Conservation (phyloP, 2,329 filamentous ascomycete genomes). For the Penicillium aurantiogriseum region DNA sequence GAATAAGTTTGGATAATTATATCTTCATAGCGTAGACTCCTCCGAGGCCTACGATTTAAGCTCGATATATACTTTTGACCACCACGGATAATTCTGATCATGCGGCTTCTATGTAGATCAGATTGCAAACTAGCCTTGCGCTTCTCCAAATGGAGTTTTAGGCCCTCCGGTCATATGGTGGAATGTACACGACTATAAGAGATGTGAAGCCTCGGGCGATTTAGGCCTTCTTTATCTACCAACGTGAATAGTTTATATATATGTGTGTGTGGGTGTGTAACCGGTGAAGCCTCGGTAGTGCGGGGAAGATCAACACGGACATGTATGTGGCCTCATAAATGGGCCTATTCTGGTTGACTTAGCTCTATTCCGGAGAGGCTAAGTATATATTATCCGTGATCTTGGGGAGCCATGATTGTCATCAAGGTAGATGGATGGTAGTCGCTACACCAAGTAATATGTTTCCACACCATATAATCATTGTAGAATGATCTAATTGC, state of each 20-base stretch:
- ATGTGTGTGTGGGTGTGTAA: too few species aligned
- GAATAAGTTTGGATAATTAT: background rate
- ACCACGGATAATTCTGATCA: conserved; percentile 14
- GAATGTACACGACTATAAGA: conserved; percentile 48
- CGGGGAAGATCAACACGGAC: too few species aligned
- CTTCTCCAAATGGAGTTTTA: conserved; percentile 11
- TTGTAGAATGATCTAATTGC: background rate
- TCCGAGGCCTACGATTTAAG: conserved; percentile 3
- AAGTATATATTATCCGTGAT: too few species aligned
- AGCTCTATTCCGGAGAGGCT: background rate
- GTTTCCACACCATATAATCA: background rate
- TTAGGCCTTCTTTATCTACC: conserved; percentile 31
- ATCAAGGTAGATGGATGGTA: background rate
- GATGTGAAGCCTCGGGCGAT: conserved; percentile 52
- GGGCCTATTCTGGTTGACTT: background rate
- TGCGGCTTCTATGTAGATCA: conserved; percentile 5
- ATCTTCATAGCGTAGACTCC: background rate
- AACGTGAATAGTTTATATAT: too few species aligned
- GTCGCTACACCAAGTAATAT: background rate
- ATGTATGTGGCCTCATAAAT: background rate
- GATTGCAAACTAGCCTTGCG: conserved; percentile 13
- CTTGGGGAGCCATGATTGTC: too few species aligned
- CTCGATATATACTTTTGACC: background rate
- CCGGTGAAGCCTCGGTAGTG: too few species aligned
- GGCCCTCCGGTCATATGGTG: conserved; percentile 19